Evolutionary conservation across 1,284 basidiomycete species (phyloP).

Genomic region (Microbotryomycetes sp.): DNA sequence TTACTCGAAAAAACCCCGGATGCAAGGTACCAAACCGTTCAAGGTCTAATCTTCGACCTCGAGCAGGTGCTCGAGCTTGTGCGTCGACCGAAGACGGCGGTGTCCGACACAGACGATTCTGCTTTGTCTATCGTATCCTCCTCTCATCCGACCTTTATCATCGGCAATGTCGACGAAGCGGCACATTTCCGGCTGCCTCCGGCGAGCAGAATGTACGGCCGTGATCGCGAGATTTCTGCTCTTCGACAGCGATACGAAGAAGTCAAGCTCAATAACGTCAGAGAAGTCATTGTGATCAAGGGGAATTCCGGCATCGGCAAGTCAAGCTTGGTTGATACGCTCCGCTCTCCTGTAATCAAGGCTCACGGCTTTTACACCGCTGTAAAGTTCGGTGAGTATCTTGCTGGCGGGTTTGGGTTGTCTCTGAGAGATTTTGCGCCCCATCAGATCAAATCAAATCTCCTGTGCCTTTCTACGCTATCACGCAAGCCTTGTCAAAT

Average conservation of each 20-base stretch:
- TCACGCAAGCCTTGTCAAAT: constrained; percentile 25
- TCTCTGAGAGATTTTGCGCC: not conserved
- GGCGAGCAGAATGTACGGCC: constrained; percentile 16
- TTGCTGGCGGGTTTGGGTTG: not conserved
- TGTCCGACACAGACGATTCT: not conserved
- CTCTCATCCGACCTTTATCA: constrained; percentile 8
- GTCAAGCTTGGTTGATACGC: constrained; percentile 25
- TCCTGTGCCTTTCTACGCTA: constrained; percentile 30
- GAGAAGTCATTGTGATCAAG: constrained; percentile 19
- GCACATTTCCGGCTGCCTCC: constrained; percentile 28
- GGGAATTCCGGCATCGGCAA: constrained; percentile 25
- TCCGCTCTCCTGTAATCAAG: constrained; percentile 10
- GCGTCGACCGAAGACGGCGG: not conserved
- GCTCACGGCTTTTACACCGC: constrained; percentile 14
- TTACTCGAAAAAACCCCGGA: constrained; percentile 27
- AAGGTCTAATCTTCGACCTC: constrained; percentile 26
- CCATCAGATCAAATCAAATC: constrained; percentile 28
- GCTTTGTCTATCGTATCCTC: not conserved
- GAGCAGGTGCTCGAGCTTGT: constrained; percentile 10
- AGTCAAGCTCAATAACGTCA: constrained; percentile 9
- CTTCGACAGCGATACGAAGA: constrained; percentile 13
- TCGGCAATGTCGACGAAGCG: constrained; percentile 22
- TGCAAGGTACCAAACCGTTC: constrained; percentile 21
- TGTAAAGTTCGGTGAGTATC: constrained; percentile 24
- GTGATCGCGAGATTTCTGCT: constrained; percentile 9